Percentiles rank a stretch among this genome's conserved stretches.
Evolutionary conservation across 2,329 filamentous ascomycete genomes (phyloP).

Genomic region (Fusarium sp.): DNA sequence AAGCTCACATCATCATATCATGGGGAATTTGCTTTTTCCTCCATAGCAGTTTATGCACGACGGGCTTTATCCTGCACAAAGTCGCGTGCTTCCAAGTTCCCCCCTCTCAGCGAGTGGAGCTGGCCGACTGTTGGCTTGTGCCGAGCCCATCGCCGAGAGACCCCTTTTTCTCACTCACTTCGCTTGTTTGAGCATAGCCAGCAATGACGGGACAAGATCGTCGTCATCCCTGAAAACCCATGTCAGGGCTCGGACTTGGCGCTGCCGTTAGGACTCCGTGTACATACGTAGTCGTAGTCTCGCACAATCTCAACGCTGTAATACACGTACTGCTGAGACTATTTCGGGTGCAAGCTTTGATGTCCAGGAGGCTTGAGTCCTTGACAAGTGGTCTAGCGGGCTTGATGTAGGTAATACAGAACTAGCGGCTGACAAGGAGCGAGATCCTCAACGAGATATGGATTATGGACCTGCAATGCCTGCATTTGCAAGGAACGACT

Average conservation of each 20-base stretch:
- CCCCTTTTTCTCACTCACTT: slow-evolving; percentile 36
- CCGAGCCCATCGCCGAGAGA: slow-evolving; percentile 36
- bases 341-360: slow-evolving; percentile 21
- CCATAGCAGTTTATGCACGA: slow-evolving; percentile 31
- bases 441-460: slow-evolving; percentile 10
- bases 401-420: slow-evolving; percentile 10
- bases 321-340: slow-evolving; percentile 29
- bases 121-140: slow-evolving; percentile 21
- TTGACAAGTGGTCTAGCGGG: slow-evolving; percentile 15
- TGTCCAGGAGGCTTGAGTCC: slow-evolving; percentile 19
- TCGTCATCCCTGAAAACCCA: slow-evolving; percentile 23
- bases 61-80: slow-evolving; percentile 33
- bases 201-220: slow-evolving; percentile 30
- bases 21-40: slow-evolving; percentile 26
- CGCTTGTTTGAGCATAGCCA: slow-evolving; percentile 26
- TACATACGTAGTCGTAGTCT: neutral
- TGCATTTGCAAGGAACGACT: slow-evolving; percentile 21
- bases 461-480: slow-evolving; percentile 6
- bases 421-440: slow-evolving; percentile 24
- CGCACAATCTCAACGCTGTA: neutral
- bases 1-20: slow-evolving; percentile 32
- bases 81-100: slow-evolving; percentile 32
- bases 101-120: slow-evolving; percentile 19
- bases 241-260: slow-evolving; percentile 23
- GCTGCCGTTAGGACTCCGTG: slow-evolving; percentile 3